Base-by-base conservation (phyloP, 345 rosid species). In the Bruguiera sexangula region DNA sequence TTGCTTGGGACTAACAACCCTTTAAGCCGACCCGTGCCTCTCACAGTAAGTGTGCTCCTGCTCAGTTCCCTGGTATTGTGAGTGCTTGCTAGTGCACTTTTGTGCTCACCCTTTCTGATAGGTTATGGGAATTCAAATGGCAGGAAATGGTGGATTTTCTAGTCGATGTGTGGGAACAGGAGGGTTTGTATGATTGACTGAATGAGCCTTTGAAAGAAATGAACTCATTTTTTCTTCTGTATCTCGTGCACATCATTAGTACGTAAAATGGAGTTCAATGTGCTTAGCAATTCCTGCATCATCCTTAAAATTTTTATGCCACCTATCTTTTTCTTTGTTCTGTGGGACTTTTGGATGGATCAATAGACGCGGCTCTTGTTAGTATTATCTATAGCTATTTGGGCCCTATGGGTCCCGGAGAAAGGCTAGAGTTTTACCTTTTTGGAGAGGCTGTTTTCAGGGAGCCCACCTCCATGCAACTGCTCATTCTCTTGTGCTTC, bases 1-100 rank as follows among this genome's bases (percentile, higher is more conserved):
- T 69, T 89, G 62, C 85, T 87, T 2, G 87, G 77, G 22, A 66
- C 78, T 60, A 82, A 75, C 75, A 80, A 72, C 66, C 84, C 85
- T 39, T 87, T 84, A 43, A 77, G 73, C 34, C 76, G 65, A 50
- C 83, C 86, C 2, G 62, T 89, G 37, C 95, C 88, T 69, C 89
- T 89, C 6, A 60, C 88, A 1, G 94, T 88, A 78, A 83, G 91
- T 75, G 60, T 19, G 10, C 26, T n/a, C 4, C 24, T 9, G 11
- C 46, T 46, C 9, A 3, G 56, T 37, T 54, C 22, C 27, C 18
- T 8, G 26, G 20, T 11, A 2, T 27, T 24, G n/a, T n/a, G 50
- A 62, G 43, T 11, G 0, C 32, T 59, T 1, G 11, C 10, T 60
- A 6, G 16, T 63, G 26, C 51, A 20, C 53, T 34, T 52, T 3